Conservation (phyloP, 345 rosid species). For the Gossypium raimondii region DNA sequence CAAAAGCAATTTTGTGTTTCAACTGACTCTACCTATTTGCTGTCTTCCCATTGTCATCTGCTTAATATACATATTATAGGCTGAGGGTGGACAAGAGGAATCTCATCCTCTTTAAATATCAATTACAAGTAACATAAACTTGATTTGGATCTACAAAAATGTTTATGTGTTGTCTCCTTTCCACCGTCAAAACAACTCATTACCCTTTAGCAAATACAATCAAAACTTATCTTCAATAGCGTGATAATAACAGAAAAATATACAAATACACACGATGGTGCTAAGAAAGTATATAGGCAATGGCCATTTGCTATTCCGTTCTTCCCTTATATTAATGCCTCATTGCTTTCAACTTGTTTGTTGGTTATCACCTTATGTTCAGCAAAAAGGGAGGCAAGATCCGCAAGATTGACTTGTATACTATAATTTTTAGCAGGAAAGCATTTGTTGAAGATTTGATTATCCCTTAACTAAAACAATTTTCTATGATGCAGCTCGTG, state of each 20-base stretch:
- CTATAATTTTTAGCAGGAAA: not conserved
- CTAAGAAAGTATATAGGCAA: not conserved
- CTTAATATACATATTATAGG: not conserved
- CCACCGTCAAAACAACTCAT: not conserved
- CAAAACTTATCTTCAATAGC: not conserved
- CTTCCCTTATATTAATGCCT: not conserved
- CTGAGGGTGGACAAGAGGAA: slow-evolving; percentile 10
- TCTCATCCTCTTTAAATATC: not conserved
- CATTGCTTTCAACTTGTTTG: not conserved
- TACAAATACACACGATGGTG: not conserved
- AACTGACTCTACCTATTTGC: not conserved
- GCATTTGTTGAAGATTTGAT: not conserved
- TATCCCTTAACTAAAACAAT: not conserved
- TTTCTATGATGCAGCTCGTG: not conserved
- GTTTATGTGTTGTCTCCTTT: not conserved
- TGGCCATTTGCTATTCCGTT: not conserved
- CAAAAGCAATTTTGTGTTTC: not conserved
- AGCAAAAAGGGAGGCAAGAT: not conserved
- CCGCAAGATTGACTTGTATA: not conserved
- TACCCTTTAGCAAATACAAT: not conserved
- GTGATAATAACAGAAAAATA: not conserved
- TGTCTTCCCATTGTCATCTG: not conserved
- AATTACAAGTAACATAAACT: not conserved
- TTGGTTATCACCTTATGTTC: not conserved
- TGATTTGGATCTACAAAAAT: not conserved